These are phyloP conservation scores for Irpex sp. DNA, from an alignment of 1,284 basidiomycete species.

Conservation along the genomic window DNA sequence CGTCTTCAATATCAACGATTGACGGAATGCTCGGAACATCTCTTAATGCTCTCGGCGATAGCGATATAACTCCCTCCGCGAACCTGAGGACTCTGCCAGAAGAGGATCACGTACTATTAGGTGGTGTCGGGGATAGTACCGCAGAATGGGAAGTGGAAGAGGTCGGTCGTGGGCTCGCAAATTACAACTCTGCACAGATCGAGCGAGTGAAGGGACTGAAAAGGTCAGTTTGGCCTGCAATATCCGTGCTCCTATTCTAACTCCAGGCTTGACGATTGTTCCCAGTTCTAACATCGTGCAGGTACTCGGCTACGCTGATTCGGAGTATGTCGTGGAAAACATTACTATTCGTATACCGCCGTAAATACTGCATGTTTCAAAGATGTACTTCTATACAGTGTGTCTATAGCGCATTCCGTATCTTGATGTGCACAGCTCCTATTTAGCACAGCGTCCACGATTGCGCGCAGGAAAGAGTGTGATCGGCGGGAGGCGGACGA, in stretches of 20 bases:
- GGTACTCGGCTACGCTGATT: conserved; percentile 89
- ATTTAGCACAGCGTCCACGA: neutral
- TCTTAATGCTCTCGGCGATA: conserved; percentile 30
- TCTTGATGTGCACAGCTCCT: neutral
- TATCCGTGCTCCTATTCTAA: neutral
- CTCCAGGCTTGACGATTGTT: conserved; percentile 2
- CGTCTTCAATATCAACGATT: conserved; percentile 36
- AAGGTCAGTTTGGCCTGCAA: conserved; percentile 51
- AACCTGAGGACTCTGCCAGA: conserved; percentile 23
- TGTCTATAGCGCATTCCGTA: neutral
- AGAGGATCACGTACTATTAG: conserved; percentile 27
- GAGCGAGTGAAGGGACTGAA: conserved; percentile 85
- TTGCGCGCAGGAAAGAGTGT: neutral
- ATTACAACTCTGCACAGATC: conserved; percentile 95
- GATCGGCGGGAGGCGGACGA: neutral
- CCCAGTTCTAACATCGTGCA: conserved; percentile 77
- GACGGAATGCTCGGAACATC: conserved; percentile 35
- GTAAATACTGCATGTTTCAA: conserved; percentile 7
- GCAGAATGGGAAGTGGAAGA: conserved; percentile 80
- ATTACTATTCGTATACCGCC: conserved; percentile 63
- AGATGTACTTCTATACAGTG: neutral
- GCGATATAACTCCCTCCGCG: conserved; percentile 25
- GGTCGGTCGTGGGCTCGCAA: conserved; percentile 91
- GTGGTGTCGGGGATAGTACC: conserved; percentile 28
- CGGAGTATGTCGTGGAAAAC: conserved; percentile 95